A percentile compares a stretch with the other conserved stretches of the same genome.
These are phyloP conservation scores for Hypoxylon sp. DNA, from an alignment of 2,329 filamentous ascomycete genomes.

Conservation along the genomic window DNA sequence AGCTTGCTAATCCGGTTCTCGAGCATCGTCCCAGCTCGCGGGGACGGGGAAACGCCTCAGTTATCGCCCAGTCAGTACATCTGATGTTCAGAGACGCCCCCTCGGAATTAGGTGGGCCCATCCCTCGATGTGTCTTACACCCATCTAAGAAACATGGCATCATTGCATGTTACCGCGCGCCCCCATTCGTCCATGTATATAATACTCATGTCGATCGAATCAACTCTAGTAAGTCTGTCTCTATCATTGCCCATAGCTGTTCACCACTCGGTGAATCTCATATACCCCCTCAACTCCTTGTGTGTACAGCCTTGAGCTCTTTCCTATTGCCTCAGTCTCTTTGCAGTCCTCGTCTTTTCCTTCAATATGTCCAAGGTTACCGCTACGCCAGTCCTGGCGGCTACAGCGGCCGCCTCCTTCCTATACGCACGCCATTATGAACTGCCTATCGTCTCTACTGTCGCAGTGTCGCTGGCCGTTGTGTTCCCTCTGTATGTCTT, in stretches of 20 bases:
- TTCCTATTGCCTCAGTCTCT: constrained; percentile 7
- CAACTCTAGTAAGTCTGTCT: constrained; percentile 18
- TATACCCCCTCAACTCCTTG: constrained; percentile 33
- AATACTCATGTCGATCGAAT: constrained; percentile 39
- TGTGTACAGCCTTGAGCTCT: constrained; percentile 7
- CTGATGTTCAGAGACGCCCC: constrained; percentile 1
- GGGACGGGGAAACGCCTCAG: constrained; percentile 16
- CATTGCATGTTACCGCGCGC: constrained; percentile 31
- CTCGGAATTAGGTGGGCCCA: constrained; percentile 35
- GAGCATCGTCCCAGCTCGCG: constrained; percentile 17
- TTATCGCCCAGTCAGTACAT: constrained; percentile 10
- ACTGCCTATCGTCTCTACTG: constrained; percentile 41
- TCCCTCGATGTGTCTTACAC: constrained; percentile 40
- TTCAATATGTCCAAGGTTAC: constrained; percentile 48
- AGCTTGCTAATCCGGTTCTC: constrained; percentile 13
- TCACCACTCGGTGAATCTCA: constrained; percentile 27
- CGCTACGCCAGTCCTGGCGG: constrained; percentile 47
- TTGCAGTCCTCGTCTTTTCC: constrained; percentile 7
- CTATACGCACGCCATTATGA: constrained; percentile 48
- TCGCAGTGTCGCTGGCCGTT: constrained; percentile 39
- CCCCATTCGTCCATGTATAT: constrained; percentile 37
- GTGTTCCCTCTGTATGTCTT: constrained; percentile 52
- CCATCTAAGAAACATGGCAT: constrained; percentile 31
- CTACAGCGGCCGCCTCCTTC: constrained; percentile 48
- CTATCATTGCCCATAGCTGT: constrained; percentile 11